phyloP scores from a whole-genome alignment of 2,329 filamentous ascomycete species.

The Myriangium duriaei region DNA sequence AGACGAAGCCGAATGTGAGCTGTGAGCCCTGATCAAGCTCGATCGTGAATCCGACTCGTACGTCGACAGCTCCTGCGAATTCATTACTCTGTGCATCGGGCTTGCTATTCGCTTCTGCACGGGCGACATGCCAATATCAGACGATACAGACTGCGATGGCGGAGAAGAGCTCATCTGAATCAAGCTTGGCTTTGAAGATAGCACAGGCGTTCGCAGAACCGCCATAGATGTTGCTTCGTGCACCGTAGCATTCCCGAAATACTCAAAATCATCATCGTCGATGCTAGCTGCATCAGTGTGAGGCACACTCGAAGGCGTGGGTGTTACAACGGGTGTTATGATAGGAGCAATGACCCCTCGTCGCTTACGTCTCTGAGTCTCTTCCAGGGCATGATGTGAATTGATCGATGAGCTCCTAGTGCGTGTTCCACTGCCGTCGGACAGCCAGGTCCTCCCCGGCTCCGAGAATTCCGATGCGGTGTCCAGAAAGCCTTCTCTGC shows the following conservation, averaged over 20 bases:
- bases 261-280: slow-evolving; percentile 62
- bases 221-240: slow-evolving; percentile 71
- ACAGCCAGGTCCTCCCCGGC: slow-evolving; percentile 5
- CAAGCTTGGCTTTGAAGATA: slow-evolving; percentile 24
- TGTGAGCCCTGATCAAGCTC: background rate
- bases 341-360: slow-evolving; percentile 2
- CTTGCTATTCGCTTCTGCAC: background rate
- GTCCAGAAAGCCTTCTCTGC: slow-evolving; percentile 2
- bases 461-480: slow-evolving; percentile 4
- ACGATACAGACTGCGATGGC: background rate
- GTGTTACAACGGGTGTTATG: slow-evolving; percentile 1
- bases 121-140: background rate
- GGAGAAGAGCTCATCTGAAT: slow-evolving; percentile 11
- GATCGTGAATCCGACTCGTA: background rate
- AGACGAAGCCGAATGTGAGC: background rate
- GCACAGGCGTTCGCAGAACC: slow-evolving; percentile 59
- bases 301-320: background rate
- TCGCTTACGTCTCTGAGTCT: slow-evolving; percentile 5
- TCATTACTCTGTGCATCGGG: background rate
- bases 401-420: slow-evolving; percentile 1
- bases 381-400: background rate
- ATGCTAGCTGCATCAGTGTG: slow-evolving; percentile 20
- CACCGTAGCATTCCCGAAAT: slow-evolving; percentile 68
- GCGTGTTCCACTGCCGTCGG: slow-evolving; percentile 3
- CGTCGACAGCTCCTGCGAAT: background rate